Evolutionary conservation across 2,329 filamentous ascomycete genomes (phyloP).

Genomic region (Hymenoscyphus scutula): DNA sequence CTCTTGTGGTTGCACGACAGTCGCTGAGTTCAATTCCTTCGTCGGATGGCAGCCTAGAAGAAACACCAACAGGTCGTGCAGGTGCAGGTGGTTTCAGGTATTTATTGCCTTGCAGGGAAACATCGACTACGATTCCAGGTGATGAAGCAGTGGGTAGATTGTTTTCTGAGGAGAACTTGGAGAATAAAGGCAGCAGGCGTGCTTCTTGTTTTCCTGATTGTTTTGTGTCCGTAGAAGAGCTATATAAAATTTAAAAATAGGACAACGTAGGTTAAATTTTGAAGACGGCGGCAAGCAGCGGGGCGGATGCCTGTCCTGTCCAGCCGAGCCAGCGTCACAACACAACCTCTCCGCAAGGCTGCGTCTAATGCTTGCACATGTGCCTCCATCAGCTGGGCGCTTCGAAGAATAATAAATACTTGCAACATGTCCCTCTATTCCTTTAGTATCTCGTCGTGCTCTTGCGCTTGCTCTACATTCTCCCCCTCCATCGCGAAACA

Average conservation of each 20-base stretch:
- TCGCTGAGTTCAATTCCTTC: background rate
- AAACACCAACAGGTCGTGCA: background rate
- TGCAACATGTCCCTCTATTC: slow-evolving; percentile 9
- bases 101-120: too few relatives aligned
- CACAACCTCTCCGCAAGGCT: slow-evolving; percentile 6
- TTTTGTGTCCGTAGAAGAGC: too few relatives aligned
- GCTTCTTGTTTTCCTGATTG: too few relatives aligned
- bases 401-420: slow-evolving; percentile 5
- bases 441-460: background rate
- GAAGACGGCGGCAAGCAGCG: background rate
- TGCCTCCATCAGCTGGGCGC: background rate
- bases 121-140: too few relatives aligned
- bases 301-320: background rate
- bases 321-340: background rate
- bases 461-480: background rate
- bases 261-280: too few relatives aligned
- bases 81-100: too few relatives aligned
- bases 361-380: background rate
- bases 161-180: too few relatives aligned
- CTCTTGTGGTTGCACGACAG: background rate
- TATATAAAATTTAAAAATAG: too few relatives aligned
- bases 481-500: background rate
- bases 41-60: background rate
- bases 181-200: too few relatives aligned
- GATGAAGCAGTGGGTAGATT: too few relatives aligned